phyloP scores from a whole-genome alignment of 1,139 yeast species.

The Candida buenavistaensis region DNA sequence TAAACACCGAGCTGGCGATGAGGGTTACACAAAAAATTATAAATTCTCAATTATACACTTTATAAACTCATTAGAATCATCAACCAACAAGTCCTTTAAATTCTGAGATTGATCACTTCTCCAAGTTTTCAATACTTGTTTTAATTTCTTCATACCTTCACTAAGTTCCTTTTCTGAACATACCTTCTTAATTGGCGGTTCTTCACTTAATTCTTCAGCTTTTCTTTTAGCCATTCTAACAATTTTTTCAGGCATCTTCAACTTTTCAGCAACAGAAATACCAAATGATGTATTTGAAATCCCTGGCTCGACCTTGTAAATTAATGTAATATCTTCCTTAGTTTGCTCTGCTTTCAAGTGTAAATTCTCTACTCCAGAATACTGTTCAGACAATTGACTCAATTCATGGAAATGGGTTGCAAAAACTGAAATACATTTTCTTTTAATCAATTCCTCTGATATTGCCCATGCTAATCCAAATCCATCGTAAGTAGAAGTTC shows the following conservation, averaged over 20 bases:
- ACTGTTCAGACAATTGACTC: slow-evolving; percentile 68
- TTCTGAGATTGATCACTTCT: slow-evolving; percentile 17
- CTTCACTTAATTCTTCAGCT: slow-evolving; percentile 81
- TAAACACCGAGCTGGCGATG: slow-evolving; percentile 1
- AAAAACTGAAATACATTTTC: slow-evolving; percentile 79
- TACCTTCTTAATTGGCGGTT: slow-evolving; percentile 50
- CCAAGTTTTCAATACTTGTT: slow-evolving; percentile 63
- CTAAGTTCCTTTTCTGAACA: slow-evolving; percentile 55
- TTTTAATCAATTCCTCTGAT: slow-evolving; percentile 77
- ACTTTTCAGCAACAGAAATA: slow-evolving; percentile 95
- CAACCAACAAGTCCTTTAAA: slow-evolving; percentile 3
- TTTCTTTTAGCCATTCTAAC: slow-evolving; percentile 93
- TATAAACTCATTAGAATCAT: slow-evolving; percentile 35
- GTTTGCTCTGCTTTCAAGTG: slow-evolving; percentile 85
- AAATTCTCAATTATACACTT: slow-evolving; percentile 29
- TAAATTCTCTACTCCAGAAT: slow-evolving; percentile 64
- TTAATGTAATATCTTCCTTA: slow-evolving; percentile 68
- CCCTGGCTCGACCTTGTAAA: slow-evolving; percentile 91
- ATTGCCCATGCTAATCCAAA: slow-evolving; percentile 98
- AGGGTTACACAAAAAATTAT: slow-evolving; percentile 2
- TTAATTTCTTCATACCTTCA: slow-evolving; percentile 57
- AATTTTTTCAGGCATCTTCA: slow-evolving; percentile 85
- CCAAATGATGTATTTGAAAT: slow-evolving; percentile 94
- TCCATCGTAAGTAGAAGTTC: slow-evolving; percentile 96
- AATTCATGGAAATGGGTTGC: slow-evolving; percentile 98